Evolutionary conservation across 1,284 basidiomycete species (phyloP).

Genomic region (Fomes fomentarius): DNA sequence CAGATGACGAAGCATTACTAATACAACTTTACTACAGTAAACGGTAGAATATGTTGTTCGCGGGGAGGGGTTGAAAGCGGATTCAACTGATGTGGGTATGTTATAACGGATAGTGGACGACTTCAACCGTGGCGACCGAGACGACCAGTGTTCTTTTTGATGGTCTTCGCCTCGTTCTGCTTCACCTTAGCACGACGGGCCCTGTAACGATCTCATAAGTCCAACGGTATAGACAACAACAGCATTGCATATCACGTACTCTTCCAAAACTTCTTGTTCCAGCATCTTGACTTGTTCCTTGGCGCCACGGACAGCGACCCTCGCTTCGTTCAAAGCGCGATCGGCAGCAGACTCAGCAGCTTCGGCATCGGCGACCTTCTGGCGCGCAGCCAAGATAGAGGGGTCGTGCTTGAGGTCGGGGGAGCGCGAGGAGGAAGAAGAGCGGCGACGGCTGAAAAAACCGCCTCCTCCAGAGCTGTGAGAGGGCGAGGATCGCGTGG

Average conservation of each 20-base stretch:
- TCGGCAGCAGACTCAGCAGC: constrained; percentile 59
- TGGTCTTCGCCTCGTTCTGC: constrained; percentile 57
- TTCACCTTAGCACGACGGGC: constrained; percentile 58
- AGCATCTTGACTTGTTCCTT: constrained; percentile 54
- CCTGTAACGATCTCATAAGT: too few relatives aligned
- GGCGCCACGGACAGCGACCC: constrained; percentile 52
- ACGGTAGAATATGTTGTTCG: too few relatives aligned
- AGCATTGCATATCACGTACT: constrained; percentile 46
- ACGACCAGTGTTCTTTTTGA: constrained; percentile 55
- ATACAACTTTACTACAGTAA: constrained; percentile 4
- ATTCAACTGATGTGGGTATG: not conserved
- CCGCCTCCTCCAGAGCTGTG: constrained; percentile 21
- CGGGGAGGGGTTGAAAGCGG: not conserved
- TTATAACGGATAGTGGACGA: not conserved
- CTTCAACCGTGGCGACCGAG: constrained; percentile 58
- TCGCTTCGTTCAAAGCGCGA: constrained; percentile 48
- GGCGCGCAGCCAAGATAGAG: constrained; percentile 51
- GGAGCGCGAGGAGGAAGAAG: constrained; percentile 26
- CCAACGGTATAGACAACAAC: too few relatives aligned
- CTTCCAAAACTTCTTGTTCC: constrained; percentile 57
- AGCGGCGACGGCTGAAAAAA: constrained; percentile 34
- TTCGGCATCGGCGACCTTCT: constrained; percentile 58
- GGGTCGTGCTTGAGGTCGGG: constrained; percentile 44
- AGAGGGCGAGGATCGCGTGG: constrained; percentile 12
- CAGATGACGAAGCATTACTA: too few relatives aligned